Evolutionary conservation across 768 basidiomycete species (phyloP).

Genomic region (Bullera alba): DNA sequence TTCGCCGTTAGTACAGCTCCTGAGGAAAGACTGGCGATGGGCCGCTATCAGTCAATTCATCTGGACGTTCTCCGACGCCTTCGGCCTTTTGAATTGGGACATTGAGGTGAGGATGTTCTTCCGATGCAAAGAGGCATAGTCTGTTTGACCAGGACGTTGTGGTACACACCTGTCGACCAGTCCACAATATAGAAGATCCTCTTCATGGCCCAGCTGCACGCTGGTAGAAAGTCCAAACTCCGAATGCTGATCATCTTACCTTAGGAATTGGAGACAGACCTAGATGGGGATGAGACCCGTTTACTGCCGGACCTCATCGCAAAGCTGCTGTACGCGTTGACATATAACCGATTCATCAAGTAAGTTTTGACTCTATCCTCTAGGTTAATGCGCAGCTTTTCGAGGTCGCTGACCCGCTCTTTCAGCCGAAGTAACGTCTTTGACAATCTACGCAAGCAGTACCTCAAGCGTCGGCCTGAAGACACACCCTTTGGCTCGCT

Average conservation of each 20-base stretch:
- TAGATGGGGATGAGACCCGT: constrained; percentile 29
- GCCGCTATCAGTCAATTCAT: constrained; percentile 86
- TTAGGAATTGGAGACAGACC: constrained; percentile 37
- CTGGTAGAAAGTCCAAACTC: too few relatives aligned
- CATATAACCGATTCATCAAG: constrained; percentile 43
- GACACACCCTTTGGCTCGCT: constrained; percentile 27
- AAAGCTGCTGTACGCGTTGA: constrained; percentile 43
- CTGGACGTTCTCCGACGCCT: constrained; percentile 68
- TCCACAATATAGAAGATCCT: too few relatives aligned
- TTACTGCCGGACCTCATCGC: constrained; percentile 35
- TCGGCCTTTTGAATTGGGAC: constrained; percentile 65
- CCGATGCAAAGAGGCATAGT: too few relatives aligned
- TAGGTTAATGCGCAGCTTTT: not conserved
- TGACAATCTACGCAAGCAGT: constrained; percentile 37
- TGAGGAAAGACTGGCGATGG: constrained; percentile 85
- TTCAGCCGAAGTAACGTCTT: constrained; percentile 38
- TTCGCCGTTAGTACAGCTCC: constrained; percentile 44
- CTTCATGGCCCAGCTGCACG: too few relatives aligned
- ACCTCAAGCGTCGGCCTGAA: constrained; percentile 27
- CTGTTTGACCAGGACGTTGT: too few relatives aligned
- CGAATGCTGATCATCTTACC: not conserved
- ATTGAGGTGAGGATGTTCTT: constrained; percentile 37
- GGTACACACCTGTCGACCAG: too few relatives aligned
- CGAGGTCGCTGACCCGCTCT: not conserved
- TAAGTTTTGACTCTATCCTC: constrained; percentile 18